Base-by-base conservation (phyloP, 2,329 filamentous ascomycete genomes). In the Exophiala aquamarina region DNA sequence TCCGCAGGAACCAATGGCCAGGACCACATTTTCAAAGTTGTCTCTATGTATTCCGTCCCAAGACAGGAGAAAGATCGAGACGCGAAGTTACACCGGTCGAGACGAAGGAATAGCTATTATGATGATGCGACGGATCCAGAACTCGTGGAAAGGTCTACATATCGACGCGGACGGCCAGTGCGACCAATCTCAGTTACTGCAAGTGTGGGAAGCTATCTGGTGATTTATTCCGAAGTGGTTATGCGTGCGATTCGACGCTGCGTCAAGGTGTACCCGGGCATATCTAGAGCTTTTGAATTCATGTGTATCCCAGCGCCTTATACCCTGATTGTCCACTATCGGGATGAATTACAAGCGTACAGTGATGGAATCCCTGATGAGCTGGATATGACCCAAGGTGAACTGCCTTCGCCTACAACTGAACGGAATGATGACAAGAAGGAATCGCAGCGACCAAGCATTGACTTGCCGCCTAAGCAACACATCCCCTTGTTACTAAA, bases 251-350 rank as follows among this genome's bases (percentile, higher is more conserved):
- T 40, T 26, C 21, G 37, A 28, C 23, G 23, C n/a, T 8, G 19
- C 15, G 37, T 40, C 19, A 26, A 40, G 20, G 21, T 26, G 10
- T 40, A 40, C 19, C 37, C 37, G 28, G 37, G 37, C 9, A 9
- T 40, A n/a, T 40, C 37, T 2, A 14, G 37, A 14, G 20, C 37
- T 6, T 23, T 40, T 21, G 37, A 40, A 10, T 28, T 26, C 20
- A 40, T 40, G 37, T 13, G 21, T n/a, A 28, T 40, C 10, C 19
- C 37, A 26, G 37, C 37, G 18, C 47, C 47, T 4, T 49, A 44
- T 29, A 21, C 31, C 11, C 47, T 42, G 3, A 15, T 49, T 11
- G 36, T 49, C 28, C 47, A 49, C 35, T 45, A 49, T 17, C 41
- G 41, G 17, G 29, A 44, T 15, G 47, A 49, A 28, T 41, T 49